phyloP scores from a whole-genome alignment of 176 grass and related monocot genomes.

The Triticum monococcum region DNA sequence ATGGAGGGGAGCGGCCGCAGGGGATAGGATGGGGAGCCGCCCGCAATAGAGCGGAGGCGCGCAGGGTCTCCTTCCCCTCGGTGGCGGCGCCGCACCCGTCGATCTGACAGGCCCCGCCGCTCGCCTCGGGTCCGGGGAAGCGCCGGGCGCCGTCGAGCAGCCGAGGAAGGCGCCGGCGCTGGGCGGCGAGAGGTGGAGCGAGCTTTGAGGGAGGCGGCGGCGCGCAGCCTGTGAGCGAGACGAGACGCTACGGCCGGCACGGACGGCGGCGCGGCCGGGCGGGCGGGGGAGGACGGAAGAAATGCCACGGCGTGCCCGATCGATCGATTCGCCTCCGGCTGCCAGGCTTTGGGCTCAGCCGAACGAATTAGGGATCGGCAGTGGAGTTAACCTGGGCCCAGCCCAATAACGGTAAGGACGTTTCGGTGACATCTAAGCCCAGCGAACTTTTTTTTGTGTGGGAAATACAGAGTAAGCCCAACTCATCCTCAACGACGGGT shows the following conservation, averaged over 20 bases:
- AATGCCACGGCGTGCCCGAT: neutral
- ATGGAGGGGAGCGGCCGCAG: neutral
- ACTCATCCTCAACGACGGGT: too few relatives aligned
- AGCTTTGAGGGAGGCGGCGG: neutral
- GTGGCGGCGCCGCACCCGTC: neutral
- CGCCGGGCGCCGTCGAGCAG: neutral
- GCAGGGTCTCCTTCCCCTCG: neutral
- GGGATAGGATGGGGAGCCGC: neutral
- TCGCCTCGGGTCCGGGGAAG: neutral
- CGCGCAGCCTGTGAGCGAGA: neutral
- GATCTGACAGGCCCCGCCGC: constrained; percentile 6
- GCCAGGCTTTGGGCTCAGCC: neutral
- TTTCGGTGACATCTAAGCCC: neutral
- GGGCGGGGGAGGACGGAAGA: neutral
- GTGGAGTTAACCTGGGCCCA: too few relatives aligned
- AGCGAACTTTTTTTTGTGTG: too few relatives aligned
- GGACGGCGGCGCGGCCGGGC: neutral
- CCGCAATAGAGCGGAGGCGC: neutral
- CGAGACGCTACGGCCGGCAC: neutral
- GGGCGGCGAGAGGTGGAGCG: neutral
- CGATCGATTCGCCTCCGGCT: neutral
- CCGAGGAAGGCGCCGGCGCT: neutral
- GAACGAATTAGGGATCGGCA: neutral
- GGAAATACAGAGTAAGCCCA: too few relatives aligned
- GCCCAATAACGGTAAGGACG: neutral